phyloP scores from a whole-genome alignment of 306 rosid species.

The Cucurbita ficifolia region DNA sequence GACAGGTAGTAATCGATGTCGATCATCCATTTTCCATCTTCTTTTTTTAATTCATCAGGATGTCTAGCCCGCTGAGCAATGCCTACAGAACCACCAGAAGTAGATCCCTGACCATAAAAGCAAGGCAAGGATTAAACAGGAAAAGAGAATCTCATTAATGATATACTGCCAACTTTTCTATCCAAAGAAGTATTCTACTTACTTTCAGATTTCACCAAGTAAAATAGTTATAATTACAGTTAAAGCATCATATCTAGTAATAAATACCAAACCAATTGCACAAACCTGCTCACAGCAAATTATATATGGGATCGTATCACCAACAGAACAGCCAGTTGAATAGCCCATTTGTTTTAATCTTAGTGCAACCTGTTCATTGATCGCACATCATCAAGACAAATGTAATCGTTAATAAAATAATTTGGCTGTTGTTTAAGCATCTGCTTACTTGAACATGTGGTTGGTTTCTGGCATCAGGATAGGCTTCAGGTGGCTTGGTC shows the following conservation, averaged over 20 bases:
- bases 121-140: background rate
- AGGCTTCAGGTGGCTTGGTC: slow-evolving; percentile 88
- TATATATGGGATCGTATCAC: slow-evolving; percentile 78
- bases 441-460: slow-evolving; percentile 86
- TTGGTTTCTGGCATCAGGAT: slow-evolving; percentile 95
- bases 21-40: slow-evolving; percentile 87
- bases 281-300: slow-evolving; percentile 91
- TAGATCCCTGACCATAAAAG: slow-evolving; percentile 46
- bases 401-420: background rate
- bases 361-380: slow-evolving; percentile 64
- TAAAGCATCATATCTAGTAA: background rate
- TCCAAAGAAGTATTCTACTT: background rate
- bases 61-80: slow-evolving; percentile 94
- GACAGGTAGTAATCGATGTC: slow-evolving; percentile 88
- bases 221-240: background rate
- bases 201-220: slow-evolving; percentile 1
- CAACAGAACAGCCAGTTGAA: slow-evolving; percentile 75
- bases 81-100: slow-evolving; percentile 40
- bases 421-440: background rate
- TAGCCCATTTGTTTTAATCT: slow-evolving; percentile 83
- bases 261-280: background rate
- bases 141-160: slow-evolving; percentile 9
- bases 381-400: slow-evolving; percentile 5
- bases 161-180: background rate
- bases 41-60: slow-evolving; percentile 90